These are phyloP conservation scores for Tulasnella sp. DNA, from an alignment of 768 basidiomycete species.

Conservation along the genomic window DNA sequence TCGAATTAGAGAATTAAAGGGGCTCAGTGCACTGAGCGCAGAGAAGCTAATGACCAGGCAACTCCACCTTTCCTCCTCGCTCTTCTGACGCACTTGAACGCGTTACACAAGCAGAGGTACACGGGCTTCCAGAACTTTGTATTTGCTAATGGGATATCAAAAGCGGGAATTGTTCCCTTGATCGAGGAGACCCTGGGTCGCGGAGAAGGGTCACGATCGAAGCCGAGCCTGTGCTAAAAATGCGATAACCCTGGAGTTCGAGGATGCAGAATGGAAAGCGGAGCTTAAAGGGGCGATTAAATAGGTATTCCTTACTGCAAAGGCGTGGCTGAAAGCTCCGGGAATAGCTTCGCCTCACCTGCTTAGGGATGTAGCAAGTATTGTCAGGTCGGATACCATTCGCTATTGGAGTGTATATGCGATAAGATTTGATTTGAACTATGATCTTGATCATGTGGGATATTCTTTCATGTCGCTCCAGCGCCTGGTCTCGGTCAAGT, in stretches of 20 bases:
- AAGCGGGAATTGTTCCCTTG: constrained; percentile 72
- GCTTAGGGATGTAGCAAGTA: no score
- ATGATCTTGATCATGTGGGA: neutral
- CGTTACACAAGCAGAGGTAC: constrained; percentile 71
- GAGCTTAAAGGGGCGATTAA: constrained; percentile 74
- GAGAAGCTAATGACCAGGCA: constrained; percentile 67
- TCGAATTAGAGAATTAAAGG: constrained; percentile 81
- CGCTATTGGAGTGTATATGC: no score
- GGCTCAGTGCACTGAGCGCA: constrained; percentile 73
- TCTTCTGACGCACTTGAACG: constrained; percentile 74
- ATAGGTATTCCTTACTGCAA: constrained; percentile 78
- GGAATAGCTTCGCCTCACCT: neutral
- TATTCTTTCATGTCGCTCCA: neutral
- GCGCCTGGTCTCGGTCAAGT: neutral
- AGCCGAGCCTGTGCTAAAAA: constrained; percentile 45
- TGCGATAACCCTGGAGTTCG: constrained; percentile 48
- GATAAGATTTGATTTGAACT: neutral
- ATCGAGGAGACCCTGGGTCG: constrained; percentile 68
- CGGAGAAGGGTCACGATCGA: constrained; percentile 44
- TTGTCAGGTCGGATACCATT: no score
- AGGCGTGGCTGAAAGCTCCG: constrained; percentile 60
- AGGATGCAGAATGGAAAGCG: constrained; percentile 57
- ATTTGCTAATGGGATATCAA: constrained; percentile 83
- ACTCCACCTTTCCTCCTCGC: constrained; percentile 76
- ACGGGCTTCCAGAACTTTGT: constrained; percentile 85